phyloP scores from a whole-genome alignment of 352 stramenopile species.

The Pythium biforme region DNA sequence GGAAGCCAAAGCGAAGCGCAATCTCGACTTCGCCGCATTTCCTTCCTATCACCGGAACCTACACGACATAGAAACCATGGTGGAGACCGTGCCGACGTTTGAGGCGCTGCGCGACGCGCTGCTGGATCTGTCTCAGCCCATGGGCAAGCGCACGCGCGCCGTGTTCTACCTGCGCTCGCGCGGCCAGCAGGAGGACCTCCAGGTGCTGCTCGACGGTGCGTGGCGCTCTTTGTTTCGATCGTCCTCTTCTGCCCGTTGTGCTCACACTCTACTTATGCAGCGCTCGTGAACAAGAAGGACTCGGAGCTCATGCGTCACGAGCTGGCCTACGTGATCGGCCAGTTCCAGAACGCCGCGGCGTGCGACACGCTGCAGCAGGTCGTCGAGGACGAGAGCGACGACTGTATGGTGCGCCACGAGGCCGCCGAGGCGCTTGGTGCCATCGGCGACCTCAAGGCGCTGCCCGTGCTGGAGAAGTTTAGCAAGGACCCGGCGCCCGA shows the following conservation, averaged over 20 bases:
- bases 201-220: slow-evolving; percentile 64
- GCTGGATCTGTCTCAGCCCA: slow-evolving; percentile 78
- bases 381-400: slow-evolving; percentile 85
- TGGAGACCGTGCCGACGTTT: slow-evolving; percentile 48
- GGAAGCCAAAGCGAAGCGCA: slow-evolving; percentile 6
- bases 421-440: slow-evolving; percentile 96
- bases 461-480: slow-evolving; percentile 88
- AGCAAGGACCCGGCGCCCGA: slow-evolving; percentile 77
- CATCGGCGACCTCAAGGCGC: slow-evolving; percentile 86
- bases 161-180: slow-evolving; percentile 91
- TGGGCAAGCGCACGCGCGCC: slow-evolving; percentile 89
- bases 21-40: slow-evolving; percentile 1
- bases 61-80: slow-evolving; percentile 17
- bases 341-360: slow-evolving; percentile 92
- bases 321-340: slow-evolving; percentile 97
- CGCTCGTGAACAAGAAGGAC: slow-evolving; percentile 83
- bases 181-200: slow-evolving; percentile 71
- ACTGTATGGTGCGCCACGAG: slow-evolving; percentile 92
- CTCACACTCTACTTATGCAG: slow-evolving; percentile 23
- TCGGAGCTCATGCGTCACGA: slow-evolving; percentile 97
- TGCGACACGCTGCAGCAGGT: slow-evolving; percentile 77
- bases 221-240: background rate
- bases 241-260: background rate
- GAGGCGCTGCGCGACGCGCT: slow-evolving; percentile 59
- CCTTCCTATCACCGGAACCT: background rate